Percentiles rank a stretch among this genome's conserved stretches.
phyloP scores from a whole-genome alignment of 2,329 filamentous ascomycete species.

The Sporothrix globosa region DNA sequence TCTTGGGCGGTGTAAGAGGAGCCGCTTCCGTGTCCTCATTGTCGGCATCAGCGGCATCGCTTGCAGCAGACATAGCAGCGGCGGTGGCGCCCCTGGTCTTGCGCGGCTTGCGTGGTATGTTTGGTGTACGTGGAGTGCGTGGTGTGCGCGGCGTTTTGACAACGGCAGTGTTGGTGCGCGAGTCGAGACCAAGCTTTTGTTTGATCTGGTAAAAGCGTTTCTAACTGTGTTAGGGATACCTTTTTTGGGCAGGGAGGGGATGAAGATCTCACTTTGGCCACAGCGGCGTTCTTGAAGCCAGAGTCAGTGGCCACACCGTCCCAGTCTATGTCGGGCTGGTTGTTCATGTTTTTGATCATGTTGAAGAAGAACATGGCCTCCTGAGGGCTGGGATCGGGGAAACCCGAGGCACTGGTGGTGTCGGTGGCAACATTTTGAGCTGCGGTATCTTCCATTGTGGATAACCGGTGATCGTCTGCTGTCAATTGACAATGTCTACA shows the following conservation, averaged over 20 bases:
- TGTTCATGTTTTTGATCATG: slow-evolving; percentile 50
- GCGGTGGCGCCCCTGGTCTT: not conserved
- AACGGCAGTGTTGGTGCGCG: not conserved
- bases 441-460: not conserved
- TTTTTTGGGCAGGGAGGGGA: not conserved
- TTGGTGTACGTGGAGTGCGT: not conserved
- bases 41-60: not conserved
- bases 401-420: not conserved
- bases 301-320: slow-evolving; percentile 48
- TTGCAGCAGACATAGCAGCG: not conserved
- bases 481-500: not conserved
- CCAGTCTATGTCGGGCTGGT: slow-evolving; percentile 55
- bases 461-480: not conserved
- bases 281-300: slow-evolving; percentile 51
- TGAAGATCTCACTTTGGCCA: slow-evolving; percentile 48
- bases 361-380: slow-evolving; percentile 52
- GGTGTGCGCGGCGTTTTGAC: slow-evolving; percentile 27
- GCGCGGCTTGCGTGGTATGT: not conserved
- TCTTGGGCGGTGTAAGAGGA: slow-evolving; percentile 16
- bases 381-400: slow-evolving; percentile 45
- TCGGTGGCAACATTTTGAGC: not conserved
- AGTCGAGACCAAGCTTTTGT: slow-evolving; percentile 49
- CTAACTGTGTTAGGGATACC: not conserved
- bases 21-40: not conserved
- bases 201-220: slow-evolving; percentile 55